Conservation (phyloP, 257 asterid species). For the Jaltomata sinuosa region DNA sequence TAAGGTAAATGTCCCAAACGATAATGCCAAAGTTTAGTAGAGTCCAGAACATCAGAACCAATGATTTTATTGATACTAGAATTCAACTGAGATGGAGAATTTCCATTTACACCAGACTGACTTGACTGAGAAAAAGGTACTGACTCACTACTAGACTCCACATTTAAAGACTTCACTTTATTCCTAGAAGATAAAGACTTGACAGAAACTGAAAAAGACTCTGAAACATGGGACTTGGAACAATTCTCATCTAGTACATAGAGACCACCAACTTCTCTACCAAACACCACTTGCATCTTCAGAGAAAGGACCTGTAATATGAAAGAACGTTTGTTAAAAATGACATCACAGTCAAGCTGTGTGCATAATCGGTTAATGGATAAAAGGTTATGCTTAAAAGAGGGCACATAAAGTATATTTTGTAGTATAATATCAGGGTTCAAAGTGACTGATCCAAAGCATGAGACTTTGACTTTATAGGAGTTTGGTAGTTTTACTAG, state of each 20-base stretch:
- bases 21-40: too few species aligned
- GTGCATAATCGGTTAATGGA: neutral
- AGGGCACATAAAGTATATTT: neutral
- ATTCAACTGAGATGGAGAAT: too few species aligned
- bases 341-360: neutral
- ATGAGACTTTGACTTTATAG: neutral
- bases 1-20: too few species aligned
- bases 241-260: neutral
- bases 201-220: too few species aligned
- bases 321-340: neutral
- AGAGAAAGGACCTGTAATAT: neutral
- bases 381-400: neutral
- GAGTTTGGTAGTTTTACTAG: neutral
- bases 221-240: too few species aligned
- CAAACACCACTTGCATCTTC: neutral
- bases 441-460: neutral
- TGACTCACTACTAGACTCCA: too few species aligned
- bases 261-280: neutral
- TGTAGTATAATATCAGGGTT: neutral
- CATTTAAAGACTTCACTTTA: too few species aligned
- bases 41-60: too few species aligned
- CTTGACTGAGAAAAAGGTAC: too few species aligned
- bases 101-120: too few species aligned
- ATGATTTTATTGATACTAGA: too few species aligned
- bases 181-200: neutral